Evolutionary conservation across 192 early-diverging fungal species (phyloP), one percentile per base, ranked within the genome.

Genomic region (Chytriomyces confervae): DNA sequence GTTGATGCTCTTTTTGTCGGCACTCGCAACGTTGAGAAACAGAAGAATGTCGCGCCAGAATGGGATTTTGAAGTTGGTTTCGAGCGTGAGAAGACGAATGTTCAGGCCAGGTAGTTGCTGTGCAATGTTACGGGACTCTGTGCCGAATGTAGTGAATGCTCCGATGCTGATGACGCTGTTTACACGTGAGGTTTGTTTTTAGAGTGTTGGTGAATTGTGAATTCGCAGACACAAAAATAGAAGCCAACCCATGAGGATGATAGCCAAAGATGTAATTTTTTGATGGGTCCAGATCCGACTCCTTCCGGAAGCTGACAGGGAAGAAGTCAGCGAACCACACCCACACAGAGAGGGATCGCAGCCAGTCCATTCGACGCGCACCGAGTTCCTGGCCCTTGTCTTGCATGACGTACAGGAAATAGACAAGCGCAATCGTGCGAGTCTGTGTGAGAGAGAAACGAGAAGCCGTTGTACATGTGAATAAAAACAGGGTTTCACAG

Each of bases 261-360:
- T 94, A 94, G 51, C 91, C 95, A 87, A 99, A 95, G 0, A 99
- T 87, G 77, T 99, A 97, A 72, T 93, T 93, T 62, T 90, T 90
- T 27, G 72, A 79, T 6, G 95, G 90, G 79, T 97, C 95, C 66
- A 99, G 78, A 66, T 95, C 93, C 27, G 75, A 88, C 77, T 95
- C 94, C 88, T 95, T 94, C 65, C 93, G 82, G 50, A 97, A 83
- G 5, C 84, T 81, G 27, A 92, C 89, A 13, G 95, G 94, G 74
- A 95, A 97, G 76, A 94, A 96, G 50, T 91, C 89, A 50, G 87
- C 87, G 69, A 94, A 90, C 80, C 94, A 93, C 20, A 79, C 80
- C 95, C 97, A 98, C 44, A 92, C 57, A 13, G 66, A 63, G 72
- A 88, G 84, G 43, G 82, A 82, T 11, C 89, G 81, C 20, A 91